Evolutionary conservation across 192 early-diverging fungal genomes (phyloP).

Genomic region (Chytriomyces sp.): DNA sequence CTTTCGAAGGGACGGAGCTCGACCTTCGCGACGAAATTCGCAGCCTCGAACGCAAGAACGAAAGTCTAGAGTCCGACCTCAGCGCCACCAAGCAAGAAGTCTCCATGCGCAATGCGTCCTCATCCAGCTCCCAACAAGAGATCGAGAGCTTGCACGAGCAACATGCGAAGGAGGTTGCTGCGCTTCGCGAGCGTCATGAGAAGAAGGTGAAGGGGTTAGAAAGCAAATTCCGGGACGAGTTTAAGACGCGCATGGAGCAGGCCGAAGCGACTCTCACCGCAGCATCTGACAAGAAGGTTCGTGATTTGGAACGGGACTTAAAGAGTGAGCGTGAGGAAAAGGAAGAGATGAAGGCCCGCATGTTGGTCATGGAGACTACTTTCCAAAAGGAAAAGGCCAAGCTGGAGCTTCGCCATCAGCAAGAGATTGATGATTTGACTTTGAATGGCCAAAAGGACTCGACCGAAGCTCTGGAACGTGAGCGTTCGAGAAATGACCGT

Average conservation of each 20-base stretch:
- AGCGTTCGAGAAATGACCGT: not conserved
- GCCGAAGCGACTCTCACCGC: not conserved
- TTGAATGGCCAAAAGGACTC: not conserved
- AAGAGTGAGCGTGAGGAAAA: not conserved
- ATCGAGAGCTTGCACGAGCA: conserved; percentile 17
- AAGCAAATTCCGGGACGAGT: conserved; percentile 12
- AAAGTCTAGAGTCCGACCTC: not conserved
- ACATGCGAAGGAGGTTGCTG: conserved; percentile 23
- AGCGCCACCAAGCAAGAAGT: not conserved
- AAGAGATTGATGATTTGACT: conserved; percentile 22
- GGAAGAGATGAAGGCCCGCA: not conserved
- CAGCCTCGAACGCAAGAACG: conserved; percentile 7
- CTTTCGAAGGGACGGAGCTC: conserved; percentile 10
- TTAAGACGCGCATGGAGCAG: conserved; percentile 1
- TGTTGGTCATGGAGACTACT: not conserved
- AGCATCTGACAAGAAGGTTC: conserved; percentile 5
- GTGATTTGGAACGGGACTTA: conserved; percentile 16
- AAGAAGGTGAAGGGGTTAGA: conserved; percentile 17
- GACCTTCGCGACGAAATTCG: conserved; percentile 18
- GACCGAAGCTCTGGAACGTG: not conserved
- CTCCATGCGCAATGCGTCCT: not conserved
- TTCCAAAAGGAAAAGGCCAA: conserved; percentile 5
- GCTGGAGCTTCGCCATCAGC: conserved; percentile 10
- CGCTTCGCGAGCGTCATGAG: conserved; percentile 18
- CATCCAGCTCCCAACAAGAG: not conserved